phyloP scores from a whole-genome alignment of 2,329 filamentous ascomycete genomes.

The Paracamarosporium sp. region DNA sequence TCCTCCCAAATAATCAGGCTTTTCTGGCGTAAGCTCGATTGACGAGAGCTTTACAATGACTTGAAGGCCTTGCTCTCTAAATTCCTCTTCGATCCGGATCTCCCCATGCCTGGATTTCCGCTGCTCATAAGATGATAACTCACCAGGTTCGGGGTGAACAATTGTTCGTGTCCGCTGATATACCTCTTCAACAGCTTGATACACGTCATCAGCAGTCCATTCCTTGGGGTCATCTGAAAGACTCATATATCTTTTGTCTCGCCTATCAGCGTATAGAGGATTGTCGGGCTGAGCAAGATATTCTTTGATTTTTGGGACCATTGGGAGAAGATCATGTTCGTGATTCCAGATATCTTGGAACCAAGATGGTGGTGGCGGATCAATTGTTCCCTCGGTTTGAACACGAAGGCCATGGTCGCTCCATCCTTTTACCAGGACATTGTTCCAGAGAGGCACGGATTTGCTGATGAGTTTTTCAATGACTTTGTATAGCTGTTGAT shows the following conservation, averaged over 20 bases:
- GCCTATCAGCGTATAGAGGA: background rate
- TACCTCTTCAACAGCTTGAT: background rate
- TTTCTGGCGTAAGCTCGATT: slow-evolving; percentile 64
- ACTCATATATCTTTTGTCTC: background rate
- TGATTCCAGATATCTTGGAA: background rate
- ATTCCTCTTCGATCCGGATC: slow-evolving; percentile 3
- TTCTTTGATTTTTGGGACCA: background rate
- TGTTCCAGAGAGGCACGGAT: slow-evolving; percentile 22
- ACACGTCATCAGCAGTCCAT: background rate
- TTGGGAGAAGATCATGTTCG: background rate
- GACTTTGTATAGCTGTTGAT: slow-evolving; percentile 16
- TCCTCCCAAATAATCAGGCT: slow-evolving; percentile 54
- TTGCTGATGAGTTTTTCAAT: slow-evolving; percentile 25
- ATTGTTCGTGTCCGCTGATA: background rate
- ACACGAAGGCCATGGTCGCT: background rate
- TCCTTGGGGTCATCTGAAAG: background rate
- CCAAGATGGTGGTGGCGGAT: background rate
- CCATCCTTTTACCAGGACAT: background rate
- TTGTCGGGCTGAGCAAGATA: background rate
- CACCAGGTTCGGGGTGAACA: background rate
- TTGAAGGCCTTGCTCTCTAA: slow-evolving; percentile 51
- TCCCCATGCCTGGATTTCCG: background rate
- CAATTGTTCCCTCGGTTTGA: background rate
- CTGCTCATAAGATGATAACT: background rate
- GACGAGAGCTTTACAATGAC: slow-evolving; percentile 68